A percentile compares a stretch with the other conserved stretches of the same genome.
phyloP scores from a whole-genome alignment of 345 rosid species.

The Melaleuca alternifolia region DNA sequence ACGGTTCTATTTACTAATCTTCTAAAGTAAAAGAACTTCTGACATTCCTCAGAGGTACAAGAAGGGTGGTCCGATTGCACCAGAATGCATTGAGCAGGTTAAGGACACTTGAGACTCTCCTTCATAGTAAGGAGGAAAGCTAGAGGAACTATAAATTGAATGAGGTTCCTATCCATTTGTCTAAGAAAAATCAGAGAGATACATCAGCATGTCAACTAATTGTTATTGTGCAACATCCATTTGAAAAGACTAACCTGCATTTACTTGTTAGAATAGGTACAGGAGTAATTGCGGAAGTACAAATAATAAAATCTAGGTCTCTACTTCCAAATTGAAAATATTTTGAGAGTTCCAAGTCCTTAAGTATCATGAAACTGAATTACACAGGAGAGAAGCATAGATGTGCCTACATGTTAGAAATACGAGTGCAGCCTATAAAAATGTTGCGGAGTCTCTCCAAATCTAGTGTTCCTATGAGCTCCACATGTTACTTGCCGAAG shows the following conservation, averaged over 20 bases:
- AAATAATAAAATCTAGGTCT: not conserved
- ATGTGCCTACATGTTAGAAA: not conserved
- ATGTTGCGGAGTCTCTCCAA: not conserved
- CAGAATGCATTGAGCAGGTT: not conserved
- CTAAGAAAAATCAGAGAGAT: not conserved
- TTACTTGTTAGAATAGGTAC: not conserved
- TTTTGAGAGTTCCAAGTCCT: not conserved
- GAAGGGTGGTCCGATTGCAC: not conserved
- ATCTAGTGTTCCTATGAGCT: not conserved
- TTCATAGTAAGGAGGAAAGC: not conserved
- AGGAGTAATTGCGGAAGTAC: not conserved
- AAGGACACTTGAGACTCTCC: not conserved
- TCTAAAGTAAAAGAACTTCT: not conserved
- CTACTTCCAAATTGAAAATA: not conserved
- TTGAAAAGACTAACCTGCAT: not conserved
- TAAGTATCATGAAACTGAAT: not conserved
- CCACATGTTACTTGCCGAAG: not conserved
- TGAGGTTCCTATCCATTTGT: not conserved
- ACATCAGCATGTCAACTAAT: not conserved
- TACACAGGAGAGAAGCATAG: not conserved
- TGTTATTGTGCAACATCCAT: not conserved
- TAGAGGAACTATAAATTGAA: not conserved
- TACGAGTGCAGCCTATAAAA: not conserved
- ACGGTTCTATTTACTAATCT: not conserved
- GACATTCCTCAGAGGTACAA: not conserved